phyloP scores from a whole-genome alignment of 306 rosid genomes.

The Pyrus bretschneideri region DNA sequence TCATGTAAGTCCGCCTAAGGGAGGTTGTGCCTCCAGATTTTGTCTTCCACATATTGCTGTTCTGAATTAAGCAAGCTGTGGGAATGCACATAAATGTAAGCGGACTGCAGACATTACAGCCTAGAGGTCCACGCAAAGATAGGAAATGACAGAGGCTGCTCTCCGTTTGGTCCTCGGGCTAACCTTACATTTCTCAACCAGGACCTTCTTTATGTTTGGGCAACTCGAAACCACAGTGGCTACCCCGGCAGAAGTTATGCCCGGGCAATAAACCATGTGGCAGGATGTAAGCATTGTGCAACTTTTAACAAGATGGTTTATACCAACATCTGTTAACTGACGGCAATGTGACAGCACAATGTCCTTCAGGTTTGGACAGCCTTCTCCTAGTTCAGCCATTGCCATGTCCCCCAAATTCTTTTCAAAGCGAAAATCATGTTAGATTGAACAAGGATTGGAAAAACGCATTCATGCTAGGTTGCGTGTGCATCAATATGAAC shows the following conservation, averaged over 20 bases:
- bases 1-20: background rate
- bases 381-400: constrained; percentile 81
- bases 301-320: constrained; percentile 61
- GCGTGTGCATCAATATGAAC: background rate
- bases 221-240: constrained; percentile 86
- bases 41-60: background rate
- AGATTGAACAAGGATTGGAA: background rate
- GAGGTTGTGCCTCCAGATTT: background rate
- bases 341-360: constrained; percentile 84
- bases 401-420: constrained; percentile 85
- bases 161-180: constrained; percentile 81
- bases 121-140: constrained; percentile 66
- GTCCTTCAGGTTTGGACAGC: constrained; percentile 71
- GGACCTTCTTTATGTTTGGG: constrained; percentile 69
- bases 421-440: constrained; percentile 15
- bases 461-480: background rate
- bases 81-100: background rate
- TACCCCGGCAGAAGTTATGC: constrained; percentile 71
- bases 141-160: constrained; percentile 72
- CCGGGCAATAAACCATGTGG: constrained; percentile 88
- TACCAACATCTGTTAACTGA: constrained; percentile 78
- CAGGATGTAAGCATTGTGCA: constrained; percentile 73
- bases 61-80: background rate
- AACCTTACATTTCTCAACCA: constrained; percentile 97
- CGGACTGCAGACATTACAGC: constrained; percentile 15